Evolutionary conservation across 208 protist species (phyloP).

Genomic region (Trypanosoma melophagium): DNA sequence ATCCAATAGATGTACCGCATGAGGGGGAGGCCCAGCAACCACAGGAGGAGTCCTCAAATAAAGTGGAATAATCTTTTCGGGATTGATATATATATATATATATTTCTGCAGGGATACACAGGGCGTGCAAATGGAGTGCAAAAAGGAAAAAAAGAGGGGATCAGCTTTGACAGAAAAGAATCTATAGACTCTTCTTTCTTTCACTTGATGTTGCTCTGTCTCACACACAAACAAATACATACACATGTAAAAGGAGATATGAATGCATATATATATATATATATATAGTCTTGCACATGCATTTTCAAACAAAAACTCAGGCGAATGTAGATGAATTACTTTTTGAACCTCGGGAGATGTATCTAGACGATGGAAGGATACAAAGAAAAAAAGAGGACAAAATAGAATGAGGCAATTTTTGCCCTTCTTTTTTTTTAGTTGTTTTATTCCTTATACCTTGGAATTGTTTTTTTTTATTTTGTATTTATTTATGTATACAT

Average conservation of each 20-base stretch:
- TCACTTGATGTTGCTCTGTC: too few species aligned
- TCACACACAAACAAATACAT: too few species aligned
- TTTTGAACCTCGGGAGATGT: not conserved
- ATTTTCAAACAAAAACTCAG: too few species aligned
- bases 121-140: not conserved
- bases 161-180: not conserved
- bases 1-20: too few species aligned
- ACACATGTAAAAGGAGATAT: too few species aligned
- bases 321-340: slow-evolving; percentile 2
- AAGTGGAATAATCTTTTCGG: not conserved
- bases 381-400: slow-evolving; percentile 9
- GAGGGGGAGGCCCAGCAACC: too few species aligned
- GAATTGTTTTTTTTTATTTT: slow-evolving; percentile 12
- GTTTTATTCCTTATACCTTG: slow-evolving; percentile 11
- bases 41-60: not conserved
- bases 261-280: too few species aligned
- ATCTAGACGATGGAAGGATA: not conserved
- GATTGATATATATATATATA: too few species aligned
- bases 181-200: too few species aligned
- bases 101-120: too few species aligned
- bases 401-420: not conserved
- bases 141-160: not conserved
- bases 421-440: not conserved
- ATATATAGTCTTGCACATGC: too few species aligned
- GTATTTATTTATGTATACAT: slow-evolving; percentile 1